Base-by-base conservation (phyloP, 208 protist species). In the Herpetomonas tarakana region DNA sequence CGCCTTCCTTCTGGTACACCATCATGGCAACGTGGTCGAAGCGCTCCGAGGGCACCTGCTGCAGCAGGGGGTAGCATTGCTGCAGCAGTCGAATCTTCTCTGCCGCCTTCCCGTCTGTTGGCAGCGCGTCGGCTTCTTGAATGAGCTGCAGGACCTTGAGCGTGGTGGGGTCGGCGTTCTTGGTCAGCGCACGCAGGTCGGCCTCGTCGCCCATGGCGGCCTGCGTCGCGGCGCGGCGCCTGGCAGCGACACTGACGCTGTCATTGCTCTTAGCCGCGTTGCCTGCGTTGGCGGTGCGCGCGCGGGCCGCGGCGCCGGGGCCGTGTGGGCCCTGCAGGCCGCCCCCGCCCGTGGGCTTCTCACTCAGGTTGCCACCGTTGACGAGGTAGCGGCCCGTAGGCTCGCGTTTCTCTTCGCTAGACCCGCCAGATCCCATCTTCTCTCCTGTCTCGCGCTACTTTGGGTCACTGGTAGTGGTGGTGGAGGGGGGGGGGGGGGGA, bases 1-100 rank as follows among this genome's bases (percentile, higher is more conserved):
- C 83, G 3, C 81, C 88, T 46, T 94, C 81, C 62, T 88, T 87
- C 64, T 88, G 79, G 62, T 89, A 83, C 2, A 94, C 81, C 22
- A 86, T 68, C 31, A 94, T 76, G 12, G 83, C 81, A 22, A 94
- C 75, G 39, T 84, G 71, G 46, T 90, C 82, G 49, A 85, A 76
- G 30, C 78, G 68, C n/a, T 73, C 52, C 29, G 60, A 51, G 4
- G 81, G 82, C 44, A 87, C 86, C 39, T 73, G 41, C 25, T 81
- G 74, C 38, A 94, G 76, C 30, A 86, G 62, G 11, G 77, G 80
- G 63, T 88, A 83, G 63, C 88, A 94, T 35, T 72, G 52, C 11
- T 65, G 81, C 27, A 94, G 65, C 22, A 84, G 29, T 44, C 62
- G 54, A 50, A 91, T 56, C 61, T 83, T 84, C 50, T 82, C 55